Evolutionary conservation across 2,329 filamentous ascomycete genomes (phyloP).

Genomic region (Neofusicoccum cordaticola): DNA sequence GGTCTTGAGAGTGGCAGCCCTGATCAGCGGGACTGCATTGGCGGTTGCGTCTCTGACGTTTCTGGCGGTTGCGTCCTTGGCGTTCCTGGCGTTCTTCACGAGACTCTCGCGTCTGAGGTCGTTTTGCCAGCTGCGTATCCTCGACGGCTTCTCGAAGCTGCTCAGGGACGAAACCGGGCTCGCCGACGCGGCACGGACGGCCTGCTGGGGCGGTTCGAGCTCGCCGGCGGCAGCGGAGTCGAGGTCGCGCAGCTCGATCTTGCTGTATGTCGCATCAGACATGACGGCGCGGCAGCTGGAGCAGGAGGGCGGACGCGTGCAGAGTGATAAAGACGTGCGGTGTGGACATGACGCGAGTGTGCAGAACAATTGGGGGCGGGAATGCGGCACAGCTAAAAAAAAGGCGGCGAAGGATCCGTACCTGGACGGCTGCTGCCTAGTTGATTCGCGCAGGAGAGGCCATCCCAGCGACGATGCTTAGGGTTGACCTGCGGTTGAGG

Average conservation of each 20-base stretch:
- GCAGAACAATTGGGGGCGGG: background rate
- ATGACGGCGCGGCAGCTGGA: background rate
- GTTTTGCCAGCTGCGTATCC: background rate
- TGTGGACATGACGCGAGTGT: background rate
- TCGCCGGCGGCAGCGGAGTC: background rate
- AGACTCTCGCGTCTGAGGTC: background rate
- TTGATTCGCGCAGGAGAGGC: too few species aligned
- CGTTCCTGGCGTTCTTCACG: background rate
- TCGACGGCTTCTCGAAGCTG: background rate
- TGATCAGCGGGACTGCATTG: background rate
- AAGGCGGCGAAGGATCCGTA: background rate
- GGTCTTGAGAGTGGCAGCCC: background rate
- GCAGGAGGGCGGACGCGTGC: too few species aligned
- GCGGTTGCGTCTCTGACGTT: background rate
- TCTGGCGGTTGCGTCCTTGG: background rate
- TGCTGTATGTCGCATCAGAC: background rate
- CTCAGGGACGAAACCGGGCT: background rate
- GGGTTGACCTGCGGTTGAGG: too few species aligned
- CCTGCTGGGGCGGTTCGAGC: background rate
- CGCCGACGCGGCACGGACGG: background rate
- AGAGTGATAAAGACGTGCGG: background rate
- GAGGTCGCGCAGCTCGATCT: background rate
- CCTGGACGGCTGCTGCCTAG: too few species aligned
- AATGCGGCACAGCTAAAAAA: background rate
- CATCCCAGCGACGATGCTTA: too few species aligned